Conservation (phyloP, 2,329 filamentous ascomycete genomes). For the Penicillium frequentans region DNA sequence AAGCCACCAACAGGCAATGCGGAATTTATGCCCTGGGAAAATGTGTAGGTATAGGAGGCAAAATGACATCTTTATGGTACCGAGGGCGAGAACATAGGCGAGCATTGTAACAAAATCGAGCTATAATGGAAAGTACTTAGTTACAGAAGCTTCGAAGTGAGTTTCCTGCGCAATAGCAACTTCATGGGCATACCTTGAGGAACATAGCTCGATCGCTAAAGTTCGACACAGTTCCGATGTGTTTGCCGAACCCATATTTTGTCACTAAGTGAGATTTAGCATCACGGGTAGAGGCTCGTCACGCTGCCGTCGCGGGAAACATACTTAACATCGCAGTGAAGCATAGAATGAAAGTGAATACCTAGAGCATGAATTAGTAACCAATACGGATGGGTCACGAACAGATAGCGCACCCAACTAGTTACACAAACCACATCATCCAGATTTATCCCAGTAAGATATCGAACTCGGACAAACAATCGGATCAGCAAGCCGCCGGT, state of each 20-base stretch:
- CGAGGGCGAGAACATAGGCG: slow-evolving; percentile 29
- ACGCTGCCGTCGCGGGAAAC: neutral
- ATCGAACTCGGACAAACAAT: slow-evolving; percentile 14
- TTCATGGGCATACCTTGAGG: slow-evolving; percentile 13
- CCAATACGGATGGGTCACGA: too few relatives aligned
- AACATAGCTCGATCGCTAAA: slow-evolving; percentile 11
- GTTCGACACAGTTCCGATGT: slow-evolving; percentile 10
- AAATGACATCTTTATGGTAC: slow-evolving; percentile 30
- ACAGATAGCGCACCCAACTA: slow-evolving; percentile 12
- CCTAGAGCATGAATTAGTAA: neutral
- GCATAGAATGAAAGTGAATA: neutral
- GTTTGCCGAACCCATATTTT: slow-evolving; percentile 21
- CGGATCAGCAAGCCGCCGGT: slow-evolving; percentile 13
- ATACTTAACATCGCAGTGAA: neutral
- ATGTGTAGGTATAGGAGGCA: slow-evolving; percentile 24
- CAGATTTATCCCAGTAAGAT: slow-evolving; percentile 13
- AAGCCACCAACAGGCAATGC: slow-evolving; percentile 12
- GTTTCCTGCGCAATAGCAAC: too few relatives aligned
- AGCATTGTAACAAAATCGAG: slow-evolving; percentile 21
- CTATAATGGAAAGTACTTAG: neutral
- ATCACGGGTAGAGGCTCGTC: neutral
- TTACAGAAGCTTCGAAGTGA: neutral
- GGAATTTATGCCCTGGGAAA: slow-evolving; percentile 19
- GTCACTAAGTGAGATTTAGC: slow-evolving; percentile 12
- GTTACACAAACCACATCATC: slow-evolving; percentile 18